These are phyloP conservation scores for Bipolaris bicolor DNA, from an alignment of 2,329 filamentous ascomycete genomes.

Conservation along the genomic window DNA sequence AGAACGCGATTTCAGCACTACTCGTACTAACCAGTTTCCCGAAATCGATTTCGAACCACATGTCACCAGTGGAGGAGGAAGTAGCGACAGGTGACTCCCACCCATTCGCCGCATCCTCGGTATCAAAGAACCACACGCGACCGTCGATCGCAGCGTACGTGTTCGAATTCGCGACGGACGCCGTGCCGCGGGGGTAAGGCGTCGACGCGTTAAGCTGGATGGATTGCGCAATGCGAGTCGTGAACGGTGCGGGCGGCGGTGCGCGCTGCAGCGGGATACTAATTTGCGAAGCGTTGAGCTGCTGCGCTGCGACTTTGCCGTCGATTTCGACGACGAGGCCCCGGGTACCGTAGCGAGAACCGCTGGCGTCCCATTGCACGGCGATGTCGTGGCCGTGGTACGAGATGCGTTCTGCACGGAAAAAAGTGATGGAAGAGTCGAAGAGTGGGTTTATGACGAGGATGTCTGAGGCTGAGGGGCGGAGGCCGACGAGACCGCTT, in stretches of 20 bases:
- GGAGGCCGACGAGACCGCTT: conserved; percentile 52
- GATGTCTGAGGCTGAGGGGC: conserved; percentile 47
- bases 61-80: conserved; percentile 7
- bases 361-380: conserved; percentile 52
- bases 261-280: conserved; percentile 26
- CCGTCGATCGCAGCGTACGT: conserved; percentile 51
- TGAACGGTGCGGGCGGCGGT: conserved; percentile 31
- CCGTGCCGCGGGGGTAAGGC: conserved; percentile 41
- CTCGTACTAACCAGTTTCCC: conserved; percentile 33
- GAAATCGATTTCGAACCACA: conserved; percentile 51
- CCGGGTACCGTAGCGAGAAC: conserved; percentile 39
- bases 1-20: conserved; percentile 50
- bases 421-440: conserved; percentile 46
- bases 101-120: conserved; percentile 46
- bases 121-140: conserved; percentile 49
- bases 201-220: conserved; percentile 42
- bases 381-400: conserved; percentile 53
- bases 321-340: conserved; percentile 49
- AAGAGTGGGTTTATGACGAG: conserved; percentile 52
- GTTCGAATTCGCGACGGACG: conserved; percentile 34
- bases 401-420: conserved; percentile 50
- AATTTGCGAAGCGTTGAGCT: conserved; percentile 34
- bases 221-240: conserved; percentile 45
- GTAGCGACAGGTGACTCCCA: conserved; percentile 44
- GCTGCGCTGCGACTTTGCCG: conserved; percentile 41